These are phyloP conservation scores for Cornus suecica DNA, from an alignment of 148 eudicot genomes.

Conservation along the genomic window DNA sequence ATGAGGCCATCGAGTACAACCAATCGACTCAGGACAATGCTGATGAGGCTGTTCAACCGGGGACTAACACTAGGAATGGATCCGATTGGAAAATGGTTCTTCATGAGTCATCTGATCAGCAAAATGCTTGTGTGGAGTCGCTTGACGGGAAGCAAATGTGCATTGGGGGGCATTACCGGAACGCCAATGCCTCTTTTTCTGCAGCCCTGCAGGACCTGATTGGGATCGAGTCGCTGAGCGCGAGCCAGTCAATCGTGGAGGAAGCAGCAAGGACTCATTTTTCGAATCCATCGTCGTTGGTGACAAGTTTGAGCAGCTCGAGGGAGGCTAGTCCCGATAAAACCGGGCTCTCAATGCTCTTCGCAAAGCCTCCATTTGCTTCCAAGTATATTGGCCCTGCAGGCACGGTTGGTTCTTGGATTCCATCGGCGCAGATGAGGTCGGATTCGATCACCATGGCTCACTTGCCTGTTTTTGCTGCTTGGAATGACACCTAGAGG, in stretches of 20 bases:
- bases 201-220: slow-evolving; percentile 39
- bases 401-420: slow-evolving; percentile 31
- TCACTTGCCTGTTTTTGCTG: slow-evolving; percentile 64
- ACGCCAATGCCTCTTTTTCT: slow-evolving; percentile 19
- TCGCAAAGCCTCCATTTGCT: slow-evolving; percentile 7
- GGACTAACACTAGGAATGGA: slow-evolving; percentile 2
- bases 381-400: slow-evolving; percentile 1
- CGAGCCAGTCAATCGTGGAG: neutral
- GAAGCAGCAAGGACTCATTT: slow-evolving; percentile 28
- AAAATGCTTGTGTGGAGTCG: neutral
- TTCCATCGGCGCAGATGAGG: slow-evolving; percentile 34
- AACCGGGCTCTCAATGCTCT: slow-evolving; percentile 20
- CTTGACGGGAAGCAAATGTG: neutral
- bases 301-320: slow-evolving; percentile 68
- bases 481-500: slow-evolving; percentile 61
- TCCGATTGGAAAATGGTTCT: slow-evolving; percentile 43
- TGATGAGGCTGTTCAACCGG: slow-evolving; percentile 5
- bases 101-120: slow-evolving; percentile 3
- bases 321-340: slow-evolving; percentile 77
- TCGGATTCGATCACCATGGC: slow-evolving; percentile 41
- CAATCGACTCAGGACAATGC: slow-evolving; percentile 2
- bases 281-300: slow-evolving; percentile 58
- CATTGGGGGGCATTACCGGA: slow-evolving; percentile 21
- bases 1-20: slow-evolving; percentile 7
- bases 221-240: slow-evolving; percentile 24